A percentile compares a stretch with the other conserved stretches of the same genome.
Evolutionary conservation across 257 asterid genomes (phyloP).

Genomic region (Gentiana straminea): DNA sequence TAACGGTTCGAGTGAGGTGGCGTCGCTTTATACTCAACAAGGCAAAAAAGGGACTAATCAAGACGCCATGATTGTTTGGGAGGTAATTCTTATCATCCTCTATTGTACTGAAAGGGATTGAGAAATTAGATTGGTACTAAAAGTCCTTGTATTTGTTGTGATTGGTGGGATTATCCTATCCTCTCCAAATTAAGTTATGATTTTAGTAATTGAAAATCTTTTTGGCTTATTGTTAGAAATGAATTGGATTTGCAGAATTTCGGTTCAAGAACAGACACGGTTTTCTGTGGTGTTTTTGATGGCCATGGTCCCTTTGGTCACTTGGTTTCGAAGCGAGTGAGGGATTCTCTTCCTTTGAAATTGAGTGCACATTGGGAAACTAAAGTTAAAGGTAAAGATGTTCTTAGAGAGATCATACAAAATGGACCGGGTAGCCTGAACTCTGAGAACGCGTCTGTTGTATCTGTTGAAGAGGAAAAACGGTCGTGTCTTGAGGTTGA

Average conservation of each 20-base stretch:
- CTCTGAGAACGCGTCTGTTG: slow-evolving; percentile 41
- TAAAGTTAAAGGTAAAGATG: slow-evolving; percentile 48
- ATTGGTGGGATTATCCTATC: too few relatives aligned
- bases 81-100: slow-evolving; percentile 37
- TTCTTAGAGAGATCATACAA: slow-evolving; percentile 48
- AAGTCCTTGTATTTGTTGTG: background rate
- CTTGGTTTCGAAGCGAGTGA: slow-evolving; percentile 79
- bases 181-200: too few relatives aligned
- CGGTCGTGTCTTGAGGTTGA: slow-evolving; percentile 39
- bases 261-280: slow-evolving; percentile 74
- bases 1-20: slow-evolving; percentile 79
- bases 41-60: slow-evolving; percentile 94
- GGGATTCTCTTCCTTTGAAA: slow-evolving; percentile 83
- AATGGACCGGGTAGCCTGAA: slow-evolving; percentile 36
- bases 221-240: too few relatives aligned
- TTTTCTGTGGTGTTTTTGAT: slow-evolving; percentile 91
- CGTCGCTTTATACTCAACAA: slow-evolving; percentile 71
- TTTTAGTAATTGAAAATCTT: too few relatives aligned
- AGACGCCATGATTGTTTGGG: slow-evolving; percentile 99
- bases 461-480: slow-evolving; percentile 52
- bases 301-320: slow-evolving; percentile 96
- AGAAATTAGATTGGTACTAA: background rate
- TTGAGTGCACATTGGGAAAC: slow-evolving; percentile 81
- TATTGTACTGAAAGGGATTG: background rate
- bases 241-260: slow-evolving; percentile 57